phyloP scores from a whole-genome alignment of 2,329 filamentous ascomycete species.

The Akanthomyces lecanii region DNA sequence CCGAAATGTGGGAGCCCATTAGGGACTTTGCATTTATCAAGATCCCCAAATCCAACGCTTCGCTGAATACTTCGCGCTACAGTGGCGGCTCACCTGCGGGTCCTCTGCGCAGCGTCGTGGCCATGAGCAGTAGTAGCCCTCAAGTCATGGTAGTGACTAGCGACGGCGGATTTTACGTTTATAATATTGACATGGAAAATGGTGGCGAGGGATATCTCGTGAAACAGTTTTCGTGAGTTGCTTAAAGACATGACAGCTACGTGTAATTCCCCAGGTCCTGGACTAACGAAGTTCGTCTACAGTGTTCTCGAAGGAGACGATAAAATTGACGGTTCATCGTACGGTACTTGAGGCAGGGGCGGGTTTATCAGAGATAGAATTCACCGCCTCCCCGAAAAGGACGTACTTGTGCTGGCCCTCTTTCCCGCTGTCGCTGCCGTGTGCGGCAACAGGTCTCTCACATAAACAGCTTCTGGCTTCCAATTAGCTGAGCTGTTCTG shows the following conservation, averaged over 20 bases:
- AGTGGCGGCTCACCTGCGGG: conserved; percentile 33
- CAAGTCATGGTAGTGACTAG: conserved; percentile 98
- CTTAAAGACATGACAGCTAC: neutral
- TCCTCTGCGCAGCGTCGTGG: conserved; percentile 84
- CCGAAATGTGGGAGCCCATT: conserved; percentile 95
- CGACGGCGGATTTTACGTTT: conserved; percentile 92
- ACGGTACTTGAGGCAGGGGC: conserved; percentile 29
- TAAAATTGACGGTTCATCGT: conserved; percentile 47
- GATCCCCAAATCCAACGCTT: conserved; percentile 59
- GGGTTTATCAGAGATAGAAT: neutral
- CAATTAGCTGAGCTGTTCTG: neutral
- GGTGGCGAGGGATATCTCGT: conserved; percentile 89
- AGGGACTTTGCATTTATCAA: conserved; percentile 97
- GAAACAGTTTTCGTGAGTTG: conserved; percentile 84
- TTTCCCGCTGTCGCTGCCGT: neutral
- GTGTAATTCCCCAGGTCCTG: neutral
- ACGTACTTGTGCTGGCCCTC: too few relatives aligned
- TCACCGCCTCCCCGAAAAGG: neutral
- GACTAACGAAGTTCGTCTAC: conserved; percentile 9
- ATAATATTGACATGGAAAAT: conserved; percentile 89
- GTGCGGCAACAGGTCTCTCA: neutral
- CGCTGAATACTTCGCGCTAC: conserved; percentile 21
- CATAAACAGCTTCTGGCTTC: neutral
- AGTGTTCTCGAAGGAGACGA: conserved; percentile 54
- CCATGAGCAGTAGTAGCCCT: conserved; percentile 90